Evolutionary conservation across 306 rosid species (phyloP).

Genomic region (Crataegus laevigata): DNA sequence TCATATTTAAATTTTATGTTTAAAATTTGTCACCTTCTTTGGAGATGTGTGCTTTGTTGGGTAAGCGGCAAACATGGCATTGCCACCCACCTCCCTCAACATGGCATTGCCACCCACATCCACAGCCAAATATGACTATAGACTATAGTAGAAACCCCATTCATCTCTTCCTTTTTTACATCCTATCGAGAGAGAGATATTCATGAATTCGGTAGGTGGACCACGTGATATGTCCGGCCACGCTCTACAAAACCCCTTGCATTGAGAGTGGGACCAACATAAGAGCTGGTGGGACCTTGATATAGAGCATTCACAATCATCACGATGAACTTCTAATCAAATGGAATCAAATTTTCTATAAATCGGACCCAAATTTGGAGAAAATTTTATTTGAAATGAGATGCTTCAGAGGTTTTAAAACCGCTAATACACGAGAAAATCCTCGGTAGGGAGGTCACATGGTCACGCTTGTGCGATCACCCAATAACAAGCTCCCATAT

Average conservation of each 20-base stretch:
- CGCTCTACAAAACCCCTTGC: background rate
- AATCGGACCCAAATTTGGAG: no score
- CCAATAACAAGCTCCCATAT: no score
- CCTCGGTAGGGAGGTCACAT: background rate
- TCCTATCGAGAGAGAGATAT: background rate
- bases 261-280: no score
- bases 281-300: no score
- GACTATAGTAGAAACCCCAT: background rate
- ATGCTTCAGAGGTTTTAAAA: background rate
- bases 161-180: background rate
- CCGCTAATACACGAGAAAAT: background rate
- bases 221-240: background rate
- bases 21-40: no score
- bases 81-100: background rate
- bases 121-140: background rate
- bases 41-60: background rate
- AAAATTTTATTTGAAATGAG: no score
- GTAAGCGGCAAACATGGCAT: constrained; percentile 18
- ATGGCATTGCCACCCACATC: background rate
- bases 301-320: background rate
- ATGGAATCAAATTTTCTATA: no score
- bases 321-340: background rate
- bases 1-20: no score
- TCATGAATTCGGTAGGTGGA: background rate
- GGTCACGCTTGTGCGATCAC: background rate